These are phyloP conservation scores for Phialophora verrucosa DNA, from an alignment of 2,329 filamentous ascomycete species.

Conservation along the genomic window DNA sequence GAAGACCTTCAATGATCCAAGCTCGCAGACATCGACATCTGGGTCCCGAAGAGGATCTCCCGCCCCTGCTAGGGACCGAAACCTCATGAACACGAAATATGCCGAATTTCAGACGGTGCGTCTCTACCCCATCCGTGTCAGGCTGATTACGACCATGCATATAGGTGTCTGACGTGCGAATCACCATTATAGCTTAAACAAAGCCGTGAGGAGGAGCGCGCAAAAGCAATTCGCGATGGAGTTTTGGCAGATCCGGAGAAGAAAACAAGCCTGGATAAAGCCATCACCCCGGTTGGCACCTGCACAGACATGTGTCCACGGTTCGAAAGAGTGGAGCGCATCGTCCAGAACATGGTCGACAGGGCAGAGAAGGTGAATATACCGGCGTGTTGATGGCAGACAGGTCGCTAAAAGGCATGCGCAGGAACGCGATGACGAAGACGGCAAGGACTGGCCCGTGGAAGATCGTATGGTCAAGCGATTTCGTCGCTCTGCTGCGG, in stretches of 20 bases:
- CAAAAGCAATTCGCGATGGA: conserved; percentile 58
- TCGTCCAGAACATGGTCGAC: conserved; percentile 67
- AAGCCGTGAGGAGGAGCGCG: conserved; percentile 56
- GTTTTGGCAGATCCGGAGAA: conserved; percentile 65
- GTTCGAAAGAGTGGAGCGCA: conserved; percentile 66
- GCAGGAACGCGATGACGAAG: conserved; percentile 34
- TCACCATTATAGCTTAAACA: conserved; percentile 52
- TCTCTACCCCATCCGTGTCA: conserved; percentile 24
- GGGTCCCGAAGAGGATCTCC: conserved; percentile 29
- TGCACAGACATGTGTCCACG: conserved; percentile 70
- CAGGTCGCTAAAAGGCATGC: conserved; percentile 17
- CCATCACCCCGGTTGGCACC: conserved; percentile 66
- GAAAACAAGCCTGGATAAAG: conserved; percentile 63
- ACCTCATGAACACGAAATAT: conserved; percentile 33
- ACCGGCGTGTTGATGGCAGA: neutral
- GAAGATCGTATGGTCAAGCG: conserved; percentile 67
- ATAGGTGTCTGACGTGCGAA: conserved; percentile 40
- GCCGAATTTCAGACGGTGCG: conserved; percentile 37
- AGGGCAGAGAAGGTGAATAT: conserved; percentile 61
- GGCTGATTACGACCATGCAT: conserved; percentile 33
- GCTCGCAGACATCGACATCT: conserved; percentile 25
- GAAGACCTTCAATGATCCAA: conserved; percentile 32
- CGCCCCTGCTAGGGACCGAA: conserved; percentile 26
- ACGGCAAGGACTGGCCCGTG: conserved; percentile 46
- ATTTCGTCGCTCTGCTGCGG: conserved; percentile 67